These are phyloP conservation scores for Morella rubra DNA, from an alignment of 306 rosid genomes.

Conservation along the genomic window DNA sequence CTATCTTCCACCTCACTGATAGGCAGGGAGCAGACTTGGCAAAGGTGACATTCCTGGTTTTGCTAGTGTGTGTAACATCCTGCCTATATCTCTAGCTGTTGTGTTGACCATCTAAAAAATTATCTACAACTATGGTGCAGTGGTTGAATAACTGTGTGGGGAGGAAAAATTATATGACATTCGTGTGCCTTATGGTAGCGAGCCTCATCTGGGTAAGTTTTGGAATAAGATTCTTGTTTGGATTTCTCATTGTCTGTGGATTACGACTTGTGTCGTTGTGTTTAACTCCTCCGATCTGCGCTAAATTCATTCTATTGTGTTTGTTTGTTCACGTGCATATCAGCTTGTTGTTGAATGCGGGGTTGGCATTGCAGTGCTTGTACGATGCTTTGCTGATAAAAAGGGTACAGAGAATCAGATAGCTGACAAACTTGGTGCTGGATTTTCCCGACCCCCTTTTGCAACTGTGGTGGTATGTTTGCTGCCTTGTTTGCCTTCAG, in stretches of 20 bases:
- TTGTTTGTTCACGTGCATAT: conserved; percentile 12
- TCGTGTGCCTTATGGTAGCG: conserved; percentile 78
- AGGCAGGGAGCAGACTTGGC: not conserved
- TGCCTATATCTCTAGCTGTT: conserved; percentile 23
- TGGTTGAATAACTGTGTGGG: conserved; percentile 92
- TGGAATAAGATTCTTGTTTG: conserved; percentile 24
- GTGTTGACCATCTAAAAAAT: not conserved
- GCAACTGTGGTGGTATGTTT: conserved; percentile 69
- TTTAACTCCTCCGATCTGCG: not conserved
- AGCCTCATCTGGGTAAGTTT: conserved; percentile 73
- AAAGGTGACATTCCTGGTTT: not conserved
- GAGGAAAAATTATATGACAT: conserved; percentile 70
- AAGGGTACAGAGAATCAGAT: conserved; percentile 58
- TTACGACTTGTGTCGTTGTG: not conserved
- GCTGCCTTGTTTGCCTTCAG: conserved; percentile 18
- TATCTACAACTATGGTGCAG: conserved; percentile 45
- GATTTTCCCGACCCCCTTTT: conserved; percentile 65
- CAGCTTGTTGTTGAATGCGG: conserved; percentile 75
- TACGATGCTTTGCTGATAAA: conserved; percentile 78
- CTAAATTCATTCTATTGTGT: conserved; percentile 1
- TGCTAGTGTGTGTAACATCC: not conserved
- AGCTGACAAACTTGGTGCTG: conserved; percentile 75
- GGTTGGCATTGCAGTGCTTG: conserved; percentile 75
- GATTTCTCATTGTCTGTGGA: not conserved
- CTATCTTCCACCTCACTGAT: too few species aligned